These are phyloP conservation scores for Pseudogymnoascus sp. DNA, from an alignment of 2,329 filamentous ascomycete species.

Conservation along the genomic window DNA sequence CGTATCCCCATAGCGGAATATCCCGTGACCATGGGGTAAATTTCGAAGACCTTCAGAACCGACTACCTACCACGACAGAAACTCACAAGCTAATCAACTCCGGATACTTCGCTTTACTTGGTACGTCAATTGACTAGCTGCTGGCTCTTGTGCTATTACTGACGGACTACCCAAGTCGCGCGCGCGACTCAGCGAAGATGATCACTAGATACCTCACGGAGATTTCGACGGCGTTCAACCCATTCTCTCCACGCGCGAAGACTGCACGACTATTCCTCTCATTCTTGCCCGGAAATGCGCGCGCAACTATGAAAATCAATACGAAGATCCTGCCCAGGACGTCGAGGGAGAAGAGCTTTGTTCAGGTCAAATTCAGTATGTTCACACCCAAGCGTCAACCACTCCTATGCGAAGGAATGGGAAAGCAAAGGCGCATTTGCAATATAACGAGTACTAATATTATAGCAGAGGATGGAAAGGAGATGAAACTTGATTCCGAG, in stretches of 20 bases:
- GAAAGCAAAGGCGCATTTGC: not conserved
- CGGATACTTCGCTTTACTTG: not conserved
- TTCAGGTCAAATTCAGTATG: constrained; percentile 81
- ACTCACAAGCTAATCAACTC: constrained; percentile 5
- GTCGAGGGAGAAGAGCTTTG: constrained; percentile 57
- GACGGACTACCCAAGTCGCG: not conserved
- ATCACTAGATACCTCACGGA: constrained; percentile 81
- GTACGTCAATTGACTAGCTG: not conserved
- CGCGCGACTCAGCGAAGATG: constrained; percentile 42
- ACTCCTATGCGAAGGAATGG: not conserved
- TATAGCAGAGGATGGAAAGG: constrained; percentile 76
- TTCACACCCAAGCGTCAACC: not conserved
- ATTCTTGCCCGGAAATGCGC: constrained; percentile 70
- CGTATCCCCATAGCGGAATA: not conserved
- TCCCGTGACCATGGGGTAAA: constrained; percentile 7
- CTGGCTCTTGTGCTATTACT: not conserved
- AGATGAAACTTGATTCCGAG: constrained; percentile 73
- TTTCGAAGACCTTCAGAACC: not conserved
- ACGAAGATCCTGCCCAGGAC: constrained; percentile 65
- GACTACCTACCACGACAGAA: not conserved
- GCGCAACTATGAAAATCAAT: constrained; percentile 67
- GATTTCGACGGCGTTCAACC: constrained; percentile 82
- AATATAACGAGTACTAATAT: constrained; percentile 17
- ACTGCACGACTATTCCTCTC: constrained; percentile 84
- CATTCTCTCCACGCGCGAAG: constrained; percentile 71